Evolutionary conservation across 2,329 filamentous ascomycete genomes (phyloP), one percentile per base, ranked within the genome.

Genomic region (Coniella vitis): DNA sequence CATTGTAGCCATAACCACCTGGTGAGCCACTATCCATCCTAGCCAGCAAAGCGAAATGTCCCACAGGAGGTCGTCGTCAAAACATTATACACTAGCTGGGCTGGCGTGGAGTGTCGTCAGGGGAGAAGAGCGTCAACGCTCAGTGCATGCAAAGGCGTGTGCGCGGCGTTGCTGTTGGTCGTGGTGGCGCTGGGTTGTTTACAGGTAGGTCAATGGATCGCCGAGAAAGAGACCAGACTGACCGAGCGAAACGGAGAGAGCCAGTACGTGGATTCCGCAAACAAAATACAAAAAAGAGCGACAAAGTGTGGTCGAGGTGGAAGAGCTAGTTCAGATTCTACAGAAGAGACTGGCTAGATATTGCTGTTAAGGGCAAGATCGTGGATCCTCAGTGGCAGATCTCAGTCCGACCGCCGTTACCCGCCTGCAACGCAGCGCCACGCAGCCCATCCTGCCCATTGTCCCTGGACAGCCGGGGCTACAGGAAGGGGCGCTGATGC

Each of bases 1-100:
- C 62, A 59, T 63, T 55, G 60, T 60, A 49, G 49, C 42, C 52
- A 52, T 44, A 41, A 48, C 52, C 48, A 41, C 39, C 45, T 32
- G 31, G 54, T 37, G 42, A 39, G 44, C n/a, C n/a, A 17, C 42
- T 45, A 32, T 54, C 52, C 52, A 54, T 54, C 37, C 34, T 54
- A 45, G 38, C 41, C 41, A 43, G 13, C 9, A 20, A 36, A 48
- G 45, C 31, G 21, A 20, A 48, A 35, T 39, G 35, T 31, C 35
- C 38, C 17, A 17, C 29, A 21, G 16, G 29, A 22, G 20, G 20
- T 47, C 31, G 41, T n/a, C 17, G 52, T 54, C 49, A 54, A 47
- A 38, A 44, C 52, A 54, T 54, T 22, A 38, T 52, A 52, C 37
- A 48, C 42, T 21, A 43, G 34, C 25, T 38, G 45, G 22, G 35